phyloP scores from a whole-genome alignment of 1,139 yeast species.

The Hansenula sp. region DNA sequence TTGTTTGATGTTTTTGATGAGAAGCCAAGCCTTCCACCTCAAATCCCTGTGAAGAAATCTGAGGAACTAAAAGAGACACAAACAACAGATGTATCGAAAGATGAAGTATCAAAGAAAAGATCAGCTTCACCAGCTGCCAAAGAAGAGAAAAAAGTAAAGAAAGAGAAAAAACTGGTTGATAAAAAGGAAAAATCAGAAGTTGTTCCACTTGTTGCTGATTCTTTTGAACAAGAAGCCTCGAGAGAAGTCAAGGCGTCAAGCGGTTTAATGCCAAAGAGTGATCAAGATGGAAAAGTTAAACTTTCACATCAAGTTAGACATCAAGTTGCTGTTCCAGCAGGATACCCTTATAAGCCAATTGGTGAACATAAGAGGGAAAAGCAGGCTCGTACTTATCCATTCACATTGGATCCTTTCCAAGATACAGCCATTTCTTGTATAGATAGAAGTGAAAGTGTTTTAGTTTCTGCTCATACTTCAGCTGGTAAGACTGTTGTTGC shows the following conservation, averaged over 20 bases:
- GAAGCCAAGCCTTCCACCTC: conserved; percentile 37
- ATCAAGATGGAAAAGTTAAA: conserved; percentile 54
- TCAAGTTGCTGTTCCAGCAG: conserved; percentile 95
- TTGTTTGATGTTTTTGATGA: conserved; percentile 69
- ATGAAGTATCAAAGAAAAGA: conserved; percentile 14
- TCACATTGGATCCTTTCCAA: conserved; percentile 91
- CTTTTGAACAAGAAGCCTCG: conserved; percentile 87
- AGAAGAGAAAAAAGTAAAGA: conserved; percentile 24
- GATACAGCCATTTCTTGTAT: conserved; percentile 93
- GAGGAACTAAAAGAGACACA: conserved; percentile 10
- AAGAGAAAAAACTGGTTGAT: conserved; percentile 27
- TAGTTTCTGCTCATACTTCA: conserved; percentile 97
- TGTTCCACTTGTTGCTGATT: conserved; percentile 78
- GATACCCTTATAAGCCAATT: conserved; percentile 82
- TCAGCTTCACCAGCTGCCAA: conserved; percentile 19
- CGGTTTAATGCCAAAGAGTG: conserved; percentile 50
- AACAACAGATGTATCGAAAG: conserved; percentile 6
- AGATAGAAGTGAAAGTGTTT: conserved; percentile 91
- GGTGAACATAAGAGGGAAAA: conserved; percentile 71
- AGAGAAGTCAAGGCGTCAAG: conserved; percentile 79
- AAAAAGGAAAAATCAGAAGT: conserved; percentile 32
- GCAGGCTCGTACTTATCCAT: conserved; percentile 88
- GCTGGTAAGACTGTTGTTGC: conserved; percentile 99
- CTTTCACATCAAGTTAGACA: conserved; percentile 93
- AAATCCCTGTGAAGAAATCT: conserved; percentile 9